Percentiles rank a stretch among this genome's conserved stretches.
These are phyloP conservation scores for Debaryomyces psychrophilus DNA, from an alignment of 1,139 yeast species.

Conservation along the genomic window DNA sequence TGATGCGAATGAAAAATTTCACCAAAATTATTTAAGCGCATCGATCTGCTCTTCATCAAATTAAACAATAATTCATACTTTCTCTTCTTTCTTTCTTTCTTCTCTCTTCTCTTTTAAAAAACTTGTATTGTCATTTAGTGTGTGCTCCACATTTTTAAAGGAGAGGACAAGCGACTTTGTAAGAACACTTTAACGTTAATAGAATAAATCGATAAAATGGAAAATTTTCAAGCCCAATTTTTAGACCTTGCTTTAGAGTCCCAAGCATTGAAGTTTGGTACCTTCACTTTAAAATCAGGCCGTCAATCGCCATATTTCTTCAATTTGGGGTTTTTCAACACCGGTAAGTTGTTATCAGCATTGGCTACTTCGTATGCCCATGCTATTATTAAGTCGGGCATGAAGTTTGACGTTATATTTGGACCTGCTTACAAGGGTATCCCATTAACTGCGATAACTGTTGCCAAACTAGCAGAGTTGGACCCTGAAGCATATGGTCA, in stretches of 20 bases:
- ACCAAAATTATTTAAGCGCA: background rate
- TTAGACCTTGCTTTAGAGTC: conserved; percentile 80
- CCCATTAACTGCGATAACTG: conserved; percentile 91
- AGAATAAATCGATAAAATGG: conserved; percentile 19
- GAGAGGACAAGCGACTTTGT: background rate
- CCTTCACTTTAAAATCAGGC: conserved; percentile 88
- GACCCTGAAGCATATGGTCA: conserved; percentile 73
- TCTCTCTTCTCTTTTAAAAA: conserved; percentile 12
- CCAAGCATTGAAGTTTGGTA: conserved; percentile 82
- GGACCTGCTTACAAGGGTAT: conserved; percentile 99
- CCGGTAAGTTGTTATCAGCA: conserved; percentile 75
- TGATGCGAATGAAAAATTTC: conserved; percentile 4
- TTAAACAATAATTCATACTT: background rate
- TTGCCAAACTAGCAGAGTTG: conserved; percentile 87
- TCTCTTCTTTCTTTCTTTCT: conserved; percentile 14
- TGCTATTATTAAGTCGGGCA: conserved; percentile 76
- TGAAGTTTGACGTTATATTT: conserved; percentile 87
- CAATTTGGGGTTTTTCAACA: conserved; percentile 86
- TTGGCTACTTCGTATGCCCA: conserved; percentile 88
- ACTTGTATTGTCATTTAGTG: background rate
- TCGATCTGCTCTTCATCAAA: conserved; percentile 4
- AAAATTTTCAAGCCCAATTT: conserved; percentile 62
- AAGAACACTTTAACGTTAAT: background rate
- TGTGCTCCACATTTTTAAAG: too few relatives aligned
- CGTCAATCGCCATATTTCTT: conserved; percentile 95